Base-by-base conservation (phyloP, 2,329 filamentous ascomycete genomes). In the Dichotomopilus funicola region DNA sequence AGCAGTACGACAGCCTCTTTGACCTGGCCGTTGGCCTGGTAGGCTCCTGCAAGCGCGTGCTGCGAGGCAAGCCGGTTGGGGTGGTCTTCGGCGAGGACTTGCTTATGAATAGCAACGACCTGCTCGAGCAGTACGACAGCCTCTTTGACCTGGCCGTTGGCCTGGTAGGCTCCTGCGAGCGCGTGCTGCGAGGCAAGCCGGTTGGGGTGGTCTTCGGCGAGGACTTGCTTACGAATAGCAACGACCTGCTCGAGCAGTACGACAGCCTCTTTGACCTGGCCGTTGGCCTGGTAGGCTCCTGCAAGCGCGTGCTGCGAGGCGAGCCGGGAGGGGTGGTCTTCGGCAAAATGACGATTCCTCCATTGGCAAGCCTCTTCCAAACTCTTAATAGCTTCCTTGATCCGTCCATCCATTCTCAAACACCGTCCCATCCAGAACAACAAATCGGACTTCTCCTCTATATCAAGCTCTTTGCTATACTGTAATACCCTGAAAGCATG, bases 401-500 rank as follows among this genome's bases (percentile, higher is more conserved):
- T 50, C 46, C 60, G 58, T 49, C 64, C 56, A 49, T 67, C 65
- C 1, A 5, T 8, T 42, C 45, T 8, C 34, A 70, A 49, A 36
- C 50, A 56, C 36, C 7, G 9, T 11, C 65, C 66, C 41, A 67
- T 59, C 13, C 10, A 11, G 19, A 55, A 53, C 42, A 38, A 57
- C 4, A 70, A 43, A 31, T 63, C 34, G 34, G 52, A 62, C 46
- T 44, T 61, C 47, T 66, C 60, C 36, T 52, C 13, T 47, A 48
- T 51, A 42, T 55, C 47, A 45, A 56, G 49, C 11, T 54, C 56
- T 31, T 61, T 54, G 43, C 53, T 62, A 10, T 50, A 31, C 12
- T 60, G 54, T 7, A 68, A 57, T 37, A 66, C 50, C 42, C 58
- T 55, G 6, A 65, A 43, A 48, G 62, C 62, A 58, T 70, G 68